Percentiles rank a stretch among this genome's conserved stretches.
Evolutionary conservation across 2,329 filamentous ascomycete species (phyloP).

Genomic region (Calonectria hawksworthii): DNA sequence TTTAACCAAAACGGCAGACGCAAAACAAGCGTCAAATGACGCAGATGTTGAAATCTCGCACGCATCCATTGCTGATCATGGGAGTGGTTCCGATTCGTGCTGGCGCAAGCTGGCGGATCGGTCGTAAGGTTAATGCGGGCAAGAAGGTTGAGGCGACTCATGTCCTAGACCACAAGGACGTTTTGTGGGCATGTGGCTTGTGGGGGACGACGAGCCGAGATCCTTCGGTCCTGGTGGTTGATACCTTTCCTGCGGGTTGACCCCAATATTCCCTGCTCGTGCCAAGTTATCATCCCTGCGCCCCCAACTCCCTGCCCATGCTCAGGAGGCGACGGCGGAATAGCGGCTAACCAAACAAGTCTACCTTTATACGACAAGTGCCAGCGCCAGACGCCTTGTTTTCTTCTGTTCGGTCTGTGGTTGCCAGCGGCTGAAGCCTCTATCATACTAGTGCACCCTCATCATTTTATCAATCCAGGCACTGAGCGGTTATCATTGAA

Average conservation of each 20-base stretch:
- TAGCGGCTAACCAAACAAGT: neutral
- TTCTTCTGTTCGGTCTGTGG: neutral
- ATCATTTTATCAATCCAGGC: neutral
- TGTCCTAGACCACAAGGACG: conserved; percentile 11
- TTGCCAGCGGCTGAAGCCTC: neutral
- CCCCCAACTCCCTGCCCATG: conserved; percentile 11
- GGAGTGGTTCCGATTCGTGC: conserved; percentile 44
- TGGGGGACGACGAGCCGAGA: conserved; percentile 39
- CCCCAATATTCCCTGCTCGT: conserved; percentile 1
- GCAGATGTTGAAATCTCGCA: conserved; percentile 29
- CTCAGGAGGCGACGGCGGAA: conserved; percentile 7
- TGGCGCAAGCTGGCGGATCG: conserved; percentile 35
- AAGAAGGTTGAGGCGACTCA: conserved; percentile 34
- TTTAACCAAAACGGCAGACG: conserved; percentile 1
- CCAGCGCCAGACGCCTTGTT: neutral
- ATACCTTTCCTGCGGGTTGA: conserved; percentile 6
- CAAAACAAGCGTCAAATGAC: conserved; percentile 23
- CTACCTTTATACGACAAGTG: neutral
- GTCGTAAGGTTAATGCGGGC: conserved; percentile 32
- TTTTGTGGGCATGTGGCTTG: conserved; percentile 32
- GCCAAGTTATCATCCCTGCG: conserved; percentile 1
- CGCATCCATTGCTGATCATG: conserved; percentile 32
- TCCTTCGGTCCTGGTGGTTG: conserved; percentile 28
- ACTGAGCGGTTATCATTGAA: no score
- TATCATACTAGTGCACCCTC: neutral